These are phyloP conservation scores for Laetiporus sulphureus DNA, from an alignment of 1,284 basidiomycete species.

Conservation along the genomic window DNA sequence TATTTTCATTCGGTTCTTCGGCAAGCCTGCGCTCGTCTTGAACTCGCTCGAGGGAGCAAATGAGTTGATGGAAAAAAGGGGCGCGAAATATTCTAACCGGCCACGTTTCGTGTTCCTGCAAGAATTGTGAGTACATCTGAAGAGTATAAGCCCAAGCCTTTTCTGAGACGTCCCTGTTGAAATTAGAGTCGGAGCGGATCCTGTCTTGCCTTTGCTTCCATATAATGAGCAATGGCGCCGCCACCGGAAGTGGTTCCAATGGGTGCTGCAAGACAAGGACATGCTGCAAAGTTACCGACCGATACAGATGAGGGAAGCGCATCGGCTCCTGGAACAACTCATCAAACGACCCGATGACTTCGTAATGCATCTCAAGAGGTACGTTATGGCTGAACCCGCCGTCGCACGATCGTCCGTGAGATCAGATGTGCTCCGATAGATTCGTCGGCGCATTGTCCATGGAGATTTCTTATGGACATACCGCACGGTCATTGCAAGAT, in stretches of 20 bases:
- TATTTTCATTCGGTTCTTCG: neutral
- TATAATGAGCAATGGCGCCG: conserved; percentile 26
- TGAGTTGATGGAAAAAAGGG: conserved; percentile 3
- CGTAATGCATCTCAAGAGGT: conserved; percentile 20
- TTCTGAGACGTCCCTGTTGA: no score
- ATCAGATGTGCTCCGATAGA: neutral
- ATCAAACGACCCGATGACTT: conserved; percentile 20
- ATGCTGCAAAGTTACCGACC: conserved; percentile 17
- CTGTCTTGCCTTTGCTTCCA: no score
- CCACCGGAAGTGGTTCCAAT: conserved; percentile 25
- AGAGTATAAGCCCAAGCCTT: no score
- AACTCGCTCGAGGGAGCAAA: neutral
- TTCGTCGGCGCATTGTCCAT: neutral
- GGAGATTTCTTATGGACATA: neutral
- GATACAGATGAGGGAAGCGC: conserved; percentile 21
- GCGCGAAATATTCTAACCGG: conserved; percentile 10
- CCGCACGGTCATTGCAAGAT: no score
- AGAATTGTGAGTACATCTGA: neutral
- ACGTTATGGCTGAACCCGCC: conserved; percentile 1
- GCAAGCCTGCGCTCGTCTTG: neutral
- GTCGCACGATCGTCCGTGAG: neutral
- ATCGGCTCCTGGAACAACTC: conserved; percentile 18
- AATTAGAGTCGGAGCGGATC: no score
- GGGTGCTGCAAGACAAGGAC: conserved; percentile 18
- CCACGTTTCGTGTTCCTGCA: neutral